Conservation (phyloP, 352 stramenopile genomes). For the Phytopythium boreale region DNA sequence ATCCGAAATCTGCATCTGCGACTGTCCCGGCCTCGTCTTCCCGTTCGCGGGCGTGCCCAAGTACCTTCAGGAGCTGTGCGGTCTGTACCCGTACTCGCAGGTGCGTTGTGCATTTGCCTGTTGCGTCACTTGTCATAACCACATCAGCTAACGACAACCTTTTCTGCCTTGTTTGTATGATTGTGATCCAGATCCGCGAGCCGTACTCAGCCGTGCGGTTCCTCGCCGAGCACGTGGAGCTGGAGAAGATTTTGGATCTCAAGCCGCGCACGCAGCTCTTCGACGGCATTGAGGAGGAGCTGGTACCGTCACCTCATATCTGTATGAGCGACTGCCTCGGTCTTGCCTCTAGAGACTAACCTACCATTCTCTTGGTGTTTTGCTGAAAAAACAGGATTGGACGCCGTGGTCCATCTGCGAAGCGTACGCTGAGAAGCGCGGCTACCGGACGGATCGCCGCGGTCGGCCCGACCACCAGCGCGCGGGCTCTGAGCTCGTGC, state of each 20-base stretch:
- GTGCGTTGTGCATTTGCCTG: slow-evolving; percentile 11
- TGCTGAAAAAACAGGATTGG: slow-evolving; percentile 47
- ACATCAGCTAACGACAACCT: not conserved
- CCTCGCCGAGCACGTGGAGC: slow-evolving; percentile 65
- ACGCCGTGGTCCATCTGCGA: slow-evolving; percentile 81
- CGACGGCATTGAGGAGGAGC: slow-evolving; percentile 71
- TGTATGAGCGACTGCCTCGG: too few species aligned
- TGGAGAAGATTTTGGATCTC: slow-evolving; percentile 71
- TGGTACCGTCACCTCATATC: too few species aligned
- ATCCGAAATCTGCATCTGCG: slow-evolving; percentile 80
- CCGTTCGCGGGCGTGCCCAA: slow-evolving; percentile 78
- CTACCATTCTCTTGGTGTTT: not conserved
- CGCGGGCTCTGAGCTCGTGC: slow-evolving; percentile 74
- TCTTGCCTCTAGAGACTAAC: too few species aligned
- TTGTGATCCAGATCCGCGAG: slow-evolving; percentile 66
- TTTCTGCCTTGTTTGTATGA: not conserved
- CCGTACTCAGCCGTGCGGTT: slow-evolving; percentile 87
- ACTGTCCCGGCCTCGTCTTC: slow-evolving; percentile 85
- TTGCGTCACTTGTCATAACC: not conserved
- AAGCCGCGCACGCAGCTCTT: slow-evolving; percentile 73
- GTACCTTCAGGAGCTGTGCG: slow-evolving; percentile 82
- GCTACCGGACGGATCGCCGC: slow-evolving; percentile 75
- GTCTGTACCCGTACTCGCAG: slow-evolving; percentile 82
- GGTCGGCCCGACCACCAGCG: slow-evolving; percentile 80
- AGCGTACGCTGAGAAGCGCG: slow-evolving; percentile 81